Percentiles rank a stretch among this genome's conserved stretches.
Evolutionary conservation across 2,329 filamentous ascomycete species (phyloP).

Genomic region (Fusarium newnesense): DNA sequence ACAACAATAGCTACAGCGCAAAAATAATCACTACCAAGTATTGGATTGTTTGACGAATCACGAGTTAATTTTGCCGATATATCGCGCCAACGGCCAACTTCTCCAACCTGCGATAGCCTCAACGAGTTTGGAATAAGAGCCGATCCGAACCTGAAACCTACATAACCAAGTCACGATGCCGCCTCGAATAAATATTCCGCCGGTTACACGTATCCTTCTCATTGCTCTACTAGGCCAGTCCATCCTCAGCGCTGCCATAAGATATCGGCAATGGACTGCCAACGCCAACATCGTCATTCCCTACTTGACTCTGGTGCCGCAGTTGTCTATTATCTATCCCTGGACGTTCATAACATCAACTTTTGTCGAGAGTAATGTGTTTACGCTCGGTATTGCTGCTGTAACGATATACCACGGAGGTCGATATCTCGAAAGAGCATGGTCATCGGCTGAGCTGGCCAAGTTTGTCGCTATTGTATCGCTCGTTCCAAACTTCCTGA

Average conservation of each 20-base stretch:
- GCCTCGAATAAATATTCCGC: conserved; percentile 89
- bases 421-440: conserved; percentile 93
- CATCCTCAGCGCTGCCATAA: conserved; percentile 81
- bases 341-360: conserved; percentile 92
- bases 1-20: conserved; percentile 1
- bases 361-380: conserved; percentile 91
- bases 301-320: conserved; percentile 88
- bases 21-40: neutral
- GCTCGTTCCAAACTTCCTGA: conserved; percentile 81
- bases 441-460: conserved; percentile 90
- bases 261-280: conserved; percentile 74
- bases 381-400: conserved; percentile 81
- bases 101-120: conserved; percentile 6
- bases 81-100: conserved; percentile 6
- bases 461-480: conserved; percentile 86
- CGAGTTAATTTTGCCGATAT: neutral
- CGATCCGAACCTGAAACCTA: conserved; percentile 4
- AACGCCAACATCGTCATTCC: conserved; percentile 77
- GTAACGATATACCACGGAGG: conserved; percentile 90
- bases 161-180: conserved; percentile 67
- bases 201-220: conserved; percentile 86
- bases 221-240: conserved; percentile 80
- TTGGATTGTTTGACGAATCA: neutral
- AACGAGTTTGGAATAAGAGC: conserved; percentile 14
- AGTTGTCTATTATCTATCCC: conserved; percentile 84